phyloP scores from a whole-genome alignment of 2,329 filamentous ascomycete species.

The Diaporthe batatas region DNA sequence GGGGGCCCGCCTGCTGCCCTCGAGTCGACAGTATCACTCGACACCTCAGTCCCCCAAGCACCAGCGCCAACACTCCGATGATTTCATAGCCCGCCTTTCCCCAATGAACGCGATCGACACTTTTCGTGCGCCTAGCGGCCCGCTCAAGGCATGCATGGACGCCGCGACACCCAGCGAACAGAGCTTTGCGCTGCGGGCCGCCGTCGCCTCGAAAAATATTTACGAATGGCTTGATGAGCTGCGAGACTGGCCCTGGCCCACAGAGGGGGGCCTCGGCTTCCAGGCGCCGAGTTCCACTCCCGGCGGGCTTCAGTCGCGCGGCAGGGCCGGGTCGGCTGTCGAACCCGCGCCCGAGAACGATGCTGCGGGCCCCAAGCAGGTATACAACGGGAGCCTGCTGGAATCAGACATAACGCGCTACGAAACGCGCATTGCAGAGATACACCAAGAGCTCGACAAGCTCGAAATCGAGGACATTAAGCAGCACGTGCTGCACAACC shows the following conservation, averaged over 20 bases:
- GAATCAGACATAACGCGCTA: slow-evolving; percentile 74
- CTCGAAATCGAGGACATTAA: slow-evolving; percentile 90
- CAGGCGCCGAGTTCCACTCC: slow-evolving; percentile 60
- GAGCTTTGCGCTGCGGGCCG: slow-evolving; percentile 78
- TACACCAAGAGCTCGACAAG: slow-evolving; percentile 76
- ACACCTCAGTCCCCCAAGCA: slow-evolving; percentile 61
- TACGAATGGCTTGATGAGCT: slow-evolving; percentile 83
- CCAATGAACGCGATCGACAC: slow-evolving; percentile 73
- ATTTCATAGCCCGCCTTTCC: slow-evolving; percentile 72
- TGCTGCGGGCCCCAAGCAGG: slow-evolving; percentile 45
- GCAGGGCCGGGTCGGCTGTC: slow-evolving; percentile 43
- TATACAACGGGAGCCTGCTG: slow-evolving; percentile 79
- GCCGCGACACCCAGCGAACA: slow-evolving; percentile 74
- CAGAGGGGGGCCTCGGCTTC: slow-evolving; percentile 66
- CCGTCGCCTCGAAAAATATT: slow-evolving; percentile 77
- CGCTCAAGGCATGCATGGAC: slow-evolving; percentile 71
- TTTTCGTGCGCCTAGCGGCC: slow-evolving; percentile 66
- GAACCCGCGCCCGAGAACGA: slow-evolving; percentile 44
- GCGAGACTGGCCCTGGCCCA: slow-evolving; percentile 69
- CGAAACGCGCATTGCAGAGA: slow-evolving; percentile 80
- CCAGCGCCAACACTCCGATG: slow-evolving; percentile 61
- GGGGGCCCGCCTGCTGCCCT: slow-evolving; percentile 53
- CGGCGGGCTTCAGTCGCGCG: slow-evolving; percentile 53
- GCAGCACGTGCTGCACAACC: slow-evolving; percentile 84
- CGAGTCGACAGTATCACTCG: slow-evolving; percentile 56